phyloP scores from a whole-genome alignment of 192 early-diverging fungal genomes.

The Mortierella hygrophila region DNA sequence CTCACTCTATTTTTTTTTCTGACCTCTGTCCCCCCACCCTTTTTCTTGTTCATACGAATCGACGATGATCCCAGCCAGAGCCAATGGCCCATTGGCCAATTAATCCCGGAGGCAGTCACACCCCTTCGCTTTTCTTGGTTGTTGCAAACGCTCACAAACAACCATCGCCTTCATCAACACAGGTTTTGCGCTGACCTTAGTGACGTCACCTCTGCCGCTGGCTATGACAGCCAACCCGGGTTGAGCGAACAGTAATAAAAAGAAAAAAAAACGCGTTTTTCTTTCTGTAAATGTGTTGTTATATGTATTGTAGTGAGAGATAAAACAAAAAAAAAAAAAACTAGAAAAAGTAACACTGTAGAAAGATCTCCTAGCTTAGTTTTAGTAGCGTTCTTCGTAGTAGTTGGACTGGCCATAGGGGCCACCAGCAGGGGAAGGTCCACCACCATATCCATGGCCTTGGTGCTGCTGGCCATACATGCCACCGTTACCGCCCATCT shows the following conservation, averaged over 20 bases:
- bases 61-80: background rate
- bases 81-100: background rate
- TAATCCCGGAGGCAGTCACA: background rate
- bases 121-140: too few relatives aligned
- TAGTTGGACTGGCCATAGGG: slow-evolving; percentile 42
- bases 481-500: slow-evolving; percentile 42
- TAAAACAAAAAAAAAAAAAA: slow-evolving; percentile 7
- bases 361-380: too few relatives aligned
- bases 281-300: background rate
- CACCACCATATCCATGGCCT: slow-evolving; percentile 14
- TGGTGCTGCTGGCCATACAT: slow-evolving; percentile 22
- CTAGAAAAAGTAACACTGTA: background rate
- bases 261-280: background rate
- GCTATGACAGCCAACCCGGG: too few relatives aligned
- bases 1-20: background rate
- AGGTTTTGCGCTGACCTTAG: background rate
- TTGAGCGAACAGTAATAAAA: too few relatives aligned
- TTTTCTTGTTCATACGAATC: background rate
- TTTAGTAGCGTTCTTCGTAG: slow-evolving; percentile 44
- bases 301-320: too few relatives aligned
- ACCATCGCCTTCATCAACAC: background rate
- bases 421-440: slow-evolving; percentile 18
- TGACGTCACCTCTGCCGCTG: background rate
- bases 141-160: background rate
- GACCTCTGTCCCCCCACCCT: background rate